These are phyloP conservation scores for Macrotyloma uniflorum DNA, from an alignment of 306 rosid genomes.

Conservation along the genomic window DNA sequence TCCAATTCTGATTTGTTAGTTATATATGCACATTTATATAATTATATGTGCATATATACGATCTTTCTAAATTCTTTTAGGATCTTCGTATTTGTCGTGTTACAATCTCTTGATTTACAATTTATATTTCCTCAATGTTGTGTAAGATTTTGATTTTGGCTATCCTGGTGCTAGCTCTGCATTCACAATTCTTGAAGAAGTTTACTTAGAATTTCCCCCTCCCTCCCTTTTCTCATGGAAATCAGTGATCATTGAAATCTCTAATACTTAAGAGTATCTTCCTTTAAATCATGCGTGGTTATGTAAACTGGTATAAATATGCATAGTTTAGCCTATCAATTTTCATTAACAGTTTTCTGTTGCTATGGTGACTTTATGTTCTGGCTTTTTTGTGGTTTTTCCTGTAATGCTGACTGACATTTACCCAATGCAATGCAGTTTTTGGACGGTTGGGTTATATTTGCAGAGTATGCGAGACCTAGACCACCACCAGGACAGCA, in stretches of 20 bases:
- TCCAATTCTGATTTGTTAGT: no score
- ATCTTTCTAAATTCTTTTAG: no score
- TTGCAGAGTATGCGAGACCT: conserved; percentile 95
- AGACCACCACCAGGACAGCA: conserved; percentile 60
- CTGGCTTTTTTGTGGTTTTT: not conserved
- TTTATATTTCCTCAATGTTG: no score
- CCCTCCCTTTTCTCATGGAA: not conserved
- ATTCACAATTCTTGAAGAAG: conserved; percentile 8
- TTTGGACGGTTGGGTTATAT: conserved; percentile 98
- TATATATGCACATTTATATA: no score
- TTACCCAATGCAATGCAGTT: conserved; percentile 53
- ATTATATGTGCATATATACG: no score
- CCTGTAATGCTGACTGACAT: conserved; percentile 14
- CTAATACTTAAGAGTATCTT: not conserved
- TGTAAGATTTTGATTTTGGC: no score
- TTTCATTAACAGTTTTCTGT: not conserved
- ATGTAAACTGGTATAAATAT: not conserved
- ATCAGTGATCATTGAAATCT: not conserved
- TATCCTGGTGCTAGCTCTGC: not conserved
- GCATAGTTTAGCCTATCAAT: conserved; percentile 17
- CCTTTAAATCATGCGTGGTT: not conserved
- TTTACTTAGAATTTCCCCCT: not conserved
- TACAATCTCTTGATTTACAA: no score
- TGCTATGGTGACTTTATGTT: not conserved
- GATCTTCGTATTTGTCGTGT: no score